phyloP scores from a whole-genome alignment of 192 early-diverging fungal genomes.

The Globomyces pollinis-pini region DNA sequence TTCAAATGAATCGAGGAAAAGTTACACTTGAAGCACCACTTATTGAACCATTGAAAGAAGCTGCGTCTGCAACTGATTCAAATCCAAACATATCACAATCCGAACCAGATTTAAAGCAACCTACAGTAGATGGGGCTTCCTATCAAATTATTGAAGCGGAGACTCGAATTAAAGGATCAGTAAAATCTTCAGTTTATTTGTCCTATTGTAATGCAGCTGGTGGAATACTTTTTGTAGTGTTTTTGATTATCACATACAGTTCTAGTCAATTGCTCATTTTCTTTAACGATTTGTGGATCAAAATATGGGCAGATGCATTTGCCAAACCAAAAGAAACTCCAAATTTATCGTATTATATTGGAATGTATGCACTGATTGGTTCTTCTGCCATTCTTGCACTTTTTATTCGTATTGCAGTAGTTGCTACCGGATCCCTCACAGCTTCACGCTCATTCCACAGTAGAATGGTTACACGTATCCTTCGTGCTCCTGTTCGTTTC shows the following conservation, averaged over 20 bases:
- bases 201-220: constrained; percentile 25
- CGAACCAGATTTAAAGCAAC: background rate
- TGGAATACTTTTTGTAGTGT: constrained; percentile 7
- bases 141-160: constrained; percentile 12
- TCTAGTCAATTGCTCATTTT: constrained; percentile 6
- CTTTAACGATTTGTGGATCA: constrained; percentile 23
- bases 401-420: constrained; percentile 7
- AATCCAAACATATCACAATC: background rate
- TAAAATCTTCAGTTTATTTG: constrained; percentile 13
- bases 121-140: background rate
- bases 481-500: constrained; percentile 67
- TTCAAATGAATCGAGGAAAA: constrained; percentile 32
- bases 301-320: constrained; percentile 26
- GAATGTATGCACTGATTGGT: constrained; percentile 3
- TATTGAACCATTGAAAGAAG: constrained; percentile 1
- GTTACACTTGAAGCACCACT: constrained; percentile 7
- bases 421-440: constrained; percentile 8
- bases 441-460: constrained; percentile 12
- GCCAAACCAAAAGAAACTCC: background rate
- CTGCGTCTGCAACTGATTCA: background rate
- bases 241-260: constrained; percentile 13
- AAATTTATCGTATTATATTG: constrained; percentile 3
- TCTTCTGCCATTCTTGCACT: background rate
- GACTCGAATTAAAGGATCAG: background rate
- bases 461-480: constrained; percentile 12